Percentiles rank a stretch among this genome's conserved stretches.
Evolutionary conservation across 2,329 filamentous ascomycete genomes (phyloP).

Genomic region (Trichoderma brevicompactum): DNA sequence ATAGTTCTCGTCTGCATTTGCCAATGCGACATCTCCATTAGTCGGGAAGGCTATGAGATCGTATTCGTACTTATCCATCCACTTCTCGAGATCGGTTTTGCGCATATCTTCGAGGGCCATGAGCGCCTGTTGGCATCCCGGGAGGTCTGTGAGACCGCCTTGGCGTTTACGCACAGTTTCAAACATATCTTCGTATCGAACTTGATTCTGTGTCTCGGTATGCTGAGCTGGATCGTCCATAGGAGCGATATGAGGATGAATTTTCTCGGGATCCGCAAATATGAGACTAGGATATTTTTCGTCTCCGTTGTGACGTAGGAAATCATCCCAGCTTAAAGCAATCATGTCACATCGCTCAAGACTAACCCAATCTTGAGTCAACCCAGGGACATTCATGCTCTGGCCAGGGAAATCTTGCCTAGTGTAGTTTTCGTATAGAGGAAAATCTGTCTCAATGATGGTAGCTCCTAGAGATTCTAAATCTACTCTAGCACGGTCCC

Average conservation of each 20-base stretch:
- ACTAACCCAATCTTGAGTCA: neutral
- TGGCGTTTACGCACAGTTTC: neutral
- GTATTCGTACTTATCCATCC: neutral
- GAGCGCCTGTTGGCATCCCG: neutral
- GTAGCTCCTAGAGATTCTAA: no score
- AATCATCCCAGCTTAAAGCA: neutral
- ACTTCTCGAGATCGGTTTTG: neutral
- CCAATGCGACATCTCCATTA: neutral
- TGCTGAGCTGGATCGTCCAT: neutral
- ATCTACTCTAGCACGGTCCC: no score
- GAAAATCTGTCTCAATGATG: neutral
- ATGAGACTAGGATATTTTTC: neutral
- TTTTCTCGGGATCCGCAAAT: neutral
- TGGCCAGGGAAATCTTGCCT: neutral
- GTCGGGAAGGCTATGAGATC: neutral
- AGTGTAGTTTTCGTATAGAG: neutral
- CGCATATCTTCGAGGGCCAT: neutral
- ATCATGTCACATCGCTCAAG: neutral
- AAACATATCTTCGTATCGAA: neutral
- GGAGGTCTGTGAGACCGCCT: neutral
- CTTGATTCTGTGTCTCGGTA: neutral
- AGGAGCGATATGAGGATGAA: neutral
- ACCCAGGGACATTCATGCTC: neutral
- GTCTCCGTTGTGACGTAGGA: neutral
- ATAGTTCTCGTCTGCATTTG: neutral